Evolutionary conservation across 495 filamentous ascomycete species (phyloP).

Genomic region (Hypoxylon trugodes): DNA sequence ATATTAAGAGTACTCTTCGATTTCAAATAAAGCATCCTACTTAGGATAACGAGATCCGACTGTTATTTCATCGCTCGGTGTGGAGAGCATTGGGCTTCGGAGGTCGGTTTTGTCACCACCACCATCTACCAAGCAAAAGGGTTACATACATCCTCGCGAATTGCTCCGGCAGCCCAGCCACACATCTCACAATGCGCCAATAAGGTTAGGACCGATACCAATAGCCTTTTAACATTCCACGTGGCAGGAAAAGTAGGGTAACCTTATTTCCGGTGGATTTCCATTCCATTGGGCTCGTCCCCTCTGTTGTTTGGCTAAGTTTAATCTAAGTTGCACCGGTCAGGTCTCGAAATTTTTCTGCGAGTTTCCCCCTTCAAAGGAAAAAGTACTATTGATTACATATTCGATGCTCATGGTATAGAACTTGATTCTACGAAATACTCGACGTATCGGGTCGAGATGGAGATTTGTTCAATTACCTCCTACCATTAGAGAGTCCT

Average conservation of each 20-base stretch:
- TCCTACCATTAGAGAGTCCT: no score
- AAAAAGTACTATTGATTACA: no score
- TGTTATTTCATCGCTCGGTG: not conserved
- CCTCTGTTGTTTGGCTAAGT: not conserved
- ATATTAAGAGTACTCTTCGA: constrained; percentile 5
- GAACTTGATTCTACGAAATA: no score
- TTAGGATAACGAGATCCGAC: not conserved
- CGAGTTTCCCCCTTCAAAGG: no score
- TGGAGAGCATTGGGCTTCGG: not conserved
- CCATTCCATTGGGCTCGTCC: constrained; percentile 4
- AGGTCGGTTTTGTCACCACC: not conserved
- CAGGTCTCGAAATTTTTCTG: no score
- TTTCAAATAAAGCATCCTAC: not conserved
- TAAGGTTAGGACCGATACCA: not conserved
- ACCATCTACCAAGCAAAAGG: not conserved
- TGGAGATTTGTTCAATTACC: no score
- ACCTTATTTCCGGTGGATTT: not conserved
- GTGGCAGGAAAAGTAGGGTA: constrained; percentile 3
- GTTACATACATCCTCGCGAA: not conserved
- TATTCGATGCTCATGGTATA: no score
- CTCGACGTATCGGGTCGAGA: no score
- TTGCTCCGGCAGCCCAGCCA: constrained; percentile 6
- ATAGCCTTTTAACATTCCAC: constrained; percentile 3
- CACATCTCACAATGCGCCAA: constrained; percentile 1
- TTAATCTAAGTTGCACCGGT: not conserved